phyloP scores from a whole-genome alignment of 169 alveolate species.

The Cryptosporidium ubiquitum region DNA sequence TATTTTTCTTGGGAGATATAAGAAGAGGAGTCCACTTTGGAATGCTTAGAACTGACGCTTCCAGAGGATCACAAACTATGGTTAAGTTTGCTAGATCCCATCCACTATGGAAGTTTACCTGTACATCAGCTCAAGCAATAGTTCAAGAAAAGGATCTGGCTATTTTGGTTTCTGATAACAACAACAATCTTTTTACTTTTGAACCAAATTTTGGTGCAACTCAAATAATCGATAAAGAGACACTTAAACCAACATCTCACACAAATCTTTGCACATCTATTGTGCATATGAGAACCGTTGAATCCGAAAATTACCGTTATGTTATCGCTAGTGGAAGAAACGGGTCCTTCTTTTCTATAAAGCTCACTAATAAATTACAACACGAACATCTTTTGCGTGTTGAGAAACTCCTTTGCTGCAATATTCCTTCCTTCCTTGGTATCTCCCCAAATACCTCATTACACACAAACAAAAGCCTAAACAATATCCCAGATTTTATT shows the following conservation, averaged over 20 bases:
- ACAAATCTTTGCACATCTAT: conserved; percentile 22
- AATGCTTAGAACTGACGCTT: conserved; percentile 51
- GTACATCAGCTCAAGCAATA: conserved; percentile 68
- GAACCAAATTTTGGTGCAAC: conserved; percentile 61
- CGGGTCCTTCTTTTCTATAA: conserved; percentile 35
- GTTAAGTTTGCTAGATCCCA: conserved; percentile 71
- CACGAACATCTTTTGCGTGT: not conserved
- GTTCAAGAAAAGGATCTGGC: conserved; percentile 37
- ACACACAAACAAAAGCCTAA: not conserved
- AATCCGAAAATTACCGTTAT: not conserved
- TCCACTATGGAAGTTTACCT: conserved; percentile 72
- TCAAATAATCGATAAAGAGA: conserved; percentile 61
- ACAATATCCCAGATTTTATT: conserved; percentile 22
- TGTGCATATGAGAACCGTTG: conserved; percentile 52
- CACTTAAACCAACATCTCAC: conserved; percentile 52
- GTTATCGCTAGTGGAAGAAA: conserved; percentile 69
- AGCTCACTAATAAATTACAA: conserved; percentile 13
- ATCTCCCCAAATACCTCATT: not conserved
- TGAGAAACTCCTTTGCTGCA: conserved; percentile 25
- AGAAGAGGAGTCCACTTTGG: conserved; percentile 73
- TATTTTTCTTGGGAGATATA: conserved; percentile 61
- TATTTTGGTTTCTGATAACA: conserved; percentile 40
- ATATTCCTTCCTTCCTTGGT: conserved; percentile 43
- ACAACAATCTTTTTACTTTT: conserved; percentile 22
- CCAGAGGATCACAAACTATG: conserved; percentile 74